A percentile compares a stretch with the other conserved stretches of the same genome.
These are phyloP conservation scores for Rasamsonia emersonii DNA, from an alignment of 2,329 filamentous ascomycete species.

Conservation along the genomic window DNA sequence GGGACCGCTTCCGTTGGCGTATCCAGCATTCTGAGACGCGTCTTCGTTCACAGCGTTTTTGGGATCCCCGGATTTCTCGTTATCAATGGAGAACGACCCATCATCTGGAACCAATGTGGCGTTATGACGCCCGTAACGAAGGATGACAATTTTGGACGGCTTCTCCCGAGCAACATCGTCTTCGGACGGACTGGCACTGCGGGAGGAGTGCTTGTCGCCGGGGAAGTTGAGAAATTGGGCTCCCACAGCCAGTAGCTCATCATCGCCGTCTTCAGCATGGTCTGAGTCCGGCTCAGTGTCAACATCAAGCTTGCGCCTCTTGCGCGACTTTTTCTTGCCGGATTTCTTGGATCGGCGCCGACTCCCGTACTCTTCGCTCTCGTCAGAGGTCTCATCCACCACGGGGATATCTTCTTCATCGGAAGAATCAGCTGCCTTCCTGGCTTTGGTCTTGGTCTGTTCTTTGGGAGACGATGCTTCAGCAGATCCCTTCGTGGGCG, in stretches of 20 bases:
- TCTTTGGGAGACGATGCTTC: background rate
- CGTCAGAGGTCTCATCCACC: slow-evolving; percentile 3
- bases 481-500: background rate
- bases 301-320: slow-evolving; percentile 9
- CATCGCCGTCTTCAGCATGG: slow-evolving; percentile 6
- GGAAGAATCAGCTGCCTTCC: slow-evolving; percentile 6
- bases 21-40: no score
- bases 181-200: no score
- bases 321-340: slow-evolving; percentile 4
- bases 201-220: no score
- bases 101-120: no score
- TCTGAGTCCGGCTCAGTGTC: slow-evolving; percentile 4
- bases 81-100: no score
- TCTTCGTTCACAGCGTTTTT: no score
- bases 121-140: no score
- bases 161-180: background rate
- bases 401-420: slow-evolving; percentile 1
- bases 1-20: no score
- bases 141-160: no score
- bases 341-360: slow-evolving; percentile 3
- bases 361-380: slow-evolving; percentile 3
- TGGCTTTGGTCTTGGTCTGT: slow-evolving; percentile 4
- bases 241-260: slow-evolving; percentile 4
- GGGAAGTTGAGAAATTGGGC: slow-evolving; percentile 7
- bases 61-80: no score